A percentile compares a stretch with the other conserved stretches of the same genome.
These are phyloP conservation scores for Aspergillus calidoustus DNA, from an alignment of 2,329 filamentous ascomycete genomes.

Conservation along the genomic window DNA sequence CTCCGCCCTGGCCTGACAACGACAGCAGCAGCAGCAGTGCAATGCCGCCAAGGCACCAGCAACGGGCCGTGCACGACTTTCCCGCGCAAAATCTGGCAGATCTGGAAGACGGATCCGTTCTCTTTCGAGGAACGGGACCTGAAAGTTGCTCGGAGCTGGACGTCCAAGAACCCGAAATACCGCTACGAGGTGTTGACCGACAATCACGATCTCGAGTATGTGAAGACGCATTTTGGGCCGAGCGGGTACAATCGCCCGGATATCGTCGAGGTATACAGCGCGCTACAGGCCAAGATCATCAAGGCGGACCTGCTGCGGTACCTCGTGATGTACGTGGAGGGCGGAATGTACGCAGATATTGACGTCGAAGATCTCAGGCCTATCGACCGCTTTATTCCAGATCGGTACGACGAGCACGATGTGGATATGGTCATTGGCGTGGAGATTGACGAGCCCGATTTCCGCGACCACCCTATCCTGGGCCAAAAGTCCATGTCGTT, in stretches of 20 bases:
- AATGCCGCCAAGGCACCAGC: not conserved
- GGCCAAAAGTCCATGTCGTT: conserved; percentile 72
- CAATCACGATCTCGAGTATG: conserved; percentile 68
- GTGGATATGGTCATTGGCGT: conserved; percentile 72
- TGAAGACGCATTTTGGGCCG: conserved; percentile 70
- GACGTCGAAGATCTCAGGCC: conserved; percentile 62
- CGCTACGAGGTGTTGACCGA: conserved; percentile 74
- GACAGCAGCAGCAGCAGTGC: not conserved
- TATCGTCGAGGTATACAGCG: conserved; percentile 65
- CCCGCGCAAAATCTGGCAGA: conserved; percentile 75
- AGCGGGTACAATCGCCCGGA: conserved; percentile 69
- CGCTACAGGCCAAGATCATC: conserved; percentile 67
- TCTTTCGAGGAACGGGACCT: conserved; percentile 68
- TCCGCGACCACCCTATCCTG: conserved; percentile 65
- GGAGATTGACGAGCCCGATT: conserved; percentile 72
- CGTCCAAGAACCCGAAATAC: conserved; percentile 67
- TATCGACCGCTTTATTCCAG: conserved; percentile 63
- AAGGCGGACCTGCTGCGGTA: conserved; percentile 70
- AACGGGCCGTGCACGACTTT: conserved; percentile 43
- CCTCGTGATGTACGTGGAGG: conserved; percentile 69
- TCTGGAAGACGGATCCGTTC: conserved; percentile 73
- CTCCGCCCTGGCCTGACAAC: not conserved
- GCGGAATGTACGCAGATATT: conserved; percentile 64
- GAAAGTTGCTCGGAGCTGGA: conserved; percentile 66
- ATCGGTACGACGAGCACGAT: conserved; percentile 65